A percentile compares a stretch with the other conserved stretches of the same genome.
These are phyloP conservation scores for Kuraishia borneana DNA, from an alignment of 805 yeast genomes.

Conservation along the genomic window DNA sequence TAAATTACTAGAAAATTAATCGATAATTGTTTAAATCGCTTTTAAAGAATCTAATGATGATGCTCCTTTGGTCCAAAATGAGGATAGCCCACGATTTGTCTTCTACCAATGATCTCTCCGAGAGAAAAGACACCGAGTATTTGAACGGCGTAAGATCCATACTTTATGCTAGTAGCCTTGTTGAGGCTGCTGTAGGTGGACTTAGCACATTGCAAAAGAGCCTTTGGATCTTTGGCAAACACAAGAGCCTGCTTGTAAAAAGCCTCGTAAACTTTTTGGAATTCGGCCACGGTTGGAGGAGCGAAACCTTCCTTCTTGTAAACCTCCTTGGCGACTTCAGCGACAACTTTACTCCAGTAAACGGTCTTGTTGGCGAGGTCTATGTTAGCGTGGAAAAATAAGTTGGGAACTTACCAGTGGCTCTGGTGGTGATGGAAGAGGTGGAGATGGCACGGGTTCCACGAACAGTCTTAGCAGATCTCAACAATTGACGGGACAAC, in stretches of 20 bases:
- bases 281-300: constrained; percentile 74
- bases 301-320: constrained; percentile 88
- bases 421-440: constrained; percentile 27
- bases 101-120: constrained; percentile 95
- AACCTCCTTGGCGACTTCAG: constrained; percentile 54
- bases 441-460: constrained; percentile 24
- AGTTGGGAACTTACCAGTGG: constrained; percentile 25
- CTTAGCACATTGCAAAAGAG: constrained; percentile 34
- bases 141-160: constrained; percentile 71
- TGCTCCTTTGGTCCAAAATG: constrained; percentile 33
- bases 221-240: constrained; percentile 49
- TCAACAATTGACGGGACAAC: constrained; percentile 9
- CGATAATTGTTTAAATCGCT: too few relatives aligned
- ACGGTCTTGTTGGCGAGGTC: constrained; percentile 41
- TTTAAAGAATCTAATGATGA: constrained; percentile 2
- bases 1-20: too few relatives aligned
- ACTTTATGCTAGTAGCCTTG: constrained; percentile 50
- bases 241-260: constrained; percentile 33
- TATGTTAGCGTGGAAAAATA: constrained; percentile 6
- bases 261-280: constrained; percentile 61
- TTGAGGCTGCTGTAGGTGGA: constrained; percentile 25
- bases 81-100: constrained; percentile 86
- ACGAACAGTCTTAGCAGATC: constrained; percentile 6
- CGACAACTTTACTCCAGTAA: constrained; percentile 65
- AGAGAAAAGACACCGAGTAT: constrained; percentile 83